These are phyloP conservation scores for Cladorrhinum sp. DNA, from an alignment of 2,329 filamentous ascomycete genomes.

Conservation along the genomic window DNA sequence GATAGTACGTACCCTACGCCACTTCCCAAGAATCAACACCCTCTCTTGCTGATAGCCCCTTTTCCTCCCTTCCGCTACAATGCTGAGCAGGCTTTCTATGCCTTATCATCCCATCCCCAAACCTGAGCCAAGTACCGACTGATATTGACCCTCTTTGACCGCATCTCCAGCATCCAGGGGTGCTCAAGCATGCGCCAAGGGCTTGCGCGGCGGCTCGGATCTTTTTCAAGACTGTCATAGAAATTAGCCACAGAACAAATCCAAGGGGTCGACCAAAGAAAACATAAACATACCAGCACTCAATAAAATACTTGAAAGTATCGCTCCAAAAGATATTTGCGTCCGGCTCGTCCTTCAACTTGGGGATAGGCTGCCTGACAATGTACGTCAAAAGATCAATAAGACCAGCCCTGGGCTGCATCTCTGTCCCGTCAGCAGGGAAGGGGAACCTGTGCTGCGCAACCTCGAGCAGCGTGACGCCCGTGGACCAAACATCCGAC, in stretches of 20 bases:
- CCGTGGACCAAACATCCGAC: constrained; percentile 96
- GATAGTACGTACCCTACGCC: not conserved
- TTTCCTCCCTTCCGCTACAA: not conserved
- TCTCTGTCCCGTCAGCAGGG: constrained; percentile 91
- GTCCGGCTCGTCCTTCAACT: constrained; percentile 89
- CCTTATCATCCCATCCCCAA: constrained; percentile 86
- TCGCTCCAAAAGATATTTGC: constrained; percentile 92
- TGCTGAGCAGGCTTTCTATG: constrained; percentile 8
- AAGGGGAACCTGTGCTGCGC: constrained; percentile 98
- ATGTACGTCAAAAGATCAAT: constrained; percentile 98
- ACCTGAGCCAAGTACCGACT: constrained; percentile 88
- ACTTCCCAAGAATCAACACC: not conserved
- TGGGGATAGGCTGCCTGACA: constrained; percentile 90
- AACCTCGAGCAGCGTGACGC: constrained; percentile 97
- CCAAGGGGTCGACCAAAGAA: not conserved
- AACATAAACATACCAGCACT: constrained; percentile 80
- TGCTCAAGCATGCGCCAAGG: constrained; percentile 99
- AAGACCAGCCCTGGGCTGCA: constrained; percentile 86
- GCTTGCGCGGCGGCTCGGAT: constrained; percentile 78
- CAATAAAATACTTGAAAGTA: constrained; percentile 98
- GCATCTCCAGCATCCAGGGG: constrained; percentile 98
- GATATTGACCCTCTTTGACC: constrained; percentile 96
- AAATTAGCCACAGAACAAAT: not conserved
- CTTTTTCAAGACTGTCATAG: constrained; percentile 81
- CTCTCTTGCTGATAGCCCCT: no score